Conservation (phyloP, 331 rosid species). For the Rosa hybrid region DNA sequence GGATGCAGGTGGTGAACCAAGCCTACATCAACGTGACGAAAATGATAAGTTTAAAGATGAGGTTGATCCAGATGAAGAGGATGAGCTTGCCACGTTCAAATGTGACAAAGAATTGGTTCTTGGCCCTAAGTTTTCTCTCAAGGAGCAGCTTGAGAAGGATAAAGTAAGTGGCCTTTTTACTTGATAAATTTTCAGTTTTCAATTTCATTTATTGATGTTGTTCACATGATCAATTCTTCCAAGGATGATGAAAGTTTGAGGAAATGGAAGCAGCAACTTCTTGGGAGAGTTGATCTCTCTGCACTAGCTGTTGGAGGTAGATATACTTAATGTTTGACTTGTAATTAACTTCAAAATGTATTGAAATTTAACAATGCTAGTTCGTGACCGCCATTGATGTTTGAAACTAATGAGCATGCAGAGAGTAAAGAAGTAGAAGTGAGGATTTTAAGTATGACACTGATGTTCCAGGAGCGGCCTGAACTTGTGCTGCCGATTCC, state of each 20-base stretch:
- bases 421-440: slow-evolving; percentile 76
- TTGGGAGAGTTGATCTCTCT: slow-evolving; percentile 72
- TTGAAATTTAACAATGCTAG: background rate
- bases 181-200: background rate
- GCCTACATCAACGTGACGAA: slow-evolving; percentile 22
- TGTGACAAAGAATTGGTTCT: slow-evolving; percentile 48
- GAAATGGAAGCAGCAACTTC: slow-evolving; percentile 89
- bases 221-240: background rate
- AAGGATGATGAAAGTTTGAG: slow-evolving; percentile 91
- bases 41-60: slow-evolving; percentile 26
- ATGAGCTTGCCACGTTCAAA: slow-evolving; percentile 43
- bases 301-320: slow-evolving; percentile 54
- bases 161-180: slow-evolving; percentile 41
- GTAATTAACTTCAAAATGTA: background rate
- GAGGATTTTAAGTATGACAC: slow-evolving; percentile 54
- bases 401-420: slow-evolving; percentile 35
- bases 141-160: slow-evolving; percentile 89
- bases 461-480: slow-evolving; percentile 49
- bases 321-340: background rate
- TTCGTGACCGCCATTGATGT: background rate
- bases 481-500: slow-evolving; percentile 66
- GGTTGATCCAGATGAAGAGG: slow-evolving; percentile 45
- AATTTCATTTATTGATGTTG: background rate
- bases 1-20: slow-evolving; percentile 26
- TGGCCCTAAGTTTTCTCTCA: slow-evolving; percentile 78